phyloP scores from a whole-genome alignment of 2,329 filamentous ascomycete species.

The Fonsecaea pedrosoi region DNA sequence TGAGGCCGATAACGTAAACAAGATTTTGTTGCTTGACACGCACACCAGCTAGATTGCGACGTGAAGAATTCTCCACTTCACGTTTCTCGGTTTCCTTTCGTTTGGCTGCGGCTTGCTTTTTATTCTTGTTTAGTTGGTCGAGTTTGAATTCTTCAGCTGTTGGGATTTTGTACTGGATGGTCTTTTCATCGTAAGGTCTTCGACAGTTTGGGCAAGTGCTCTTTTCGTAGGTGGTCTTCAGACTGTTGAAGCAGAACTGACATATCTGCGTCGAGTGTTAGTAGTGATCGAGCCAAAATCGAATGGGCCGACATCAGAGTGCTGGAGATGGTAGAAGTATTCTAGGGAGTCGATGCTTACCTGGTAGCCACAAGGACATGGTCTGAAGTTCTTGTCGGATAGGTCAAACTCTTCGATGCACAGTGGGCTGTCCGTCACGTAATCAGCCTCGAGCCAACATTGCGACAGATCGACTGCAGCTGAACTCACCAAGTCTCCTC shows the following conservation, averaged over 20 bases:
- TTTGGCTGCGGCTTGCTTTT: constrained; percentile 82
- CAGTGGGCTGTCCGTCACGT: constrained; percentile 70
- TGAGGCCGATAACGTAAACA: constrained; percentile 95
- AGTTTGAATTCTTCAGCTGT: constrained; percentile 75
- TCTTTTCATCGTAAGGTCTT: constrained; percentile 93
- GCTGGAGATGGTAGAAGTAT: neutral
- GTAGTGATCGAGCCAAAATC: neutral
- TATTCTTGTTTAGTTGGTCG: constrained; percentile 41
- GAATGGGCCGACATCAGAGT: neutral
- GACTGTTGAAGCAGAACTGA: constrained; percentile 99
- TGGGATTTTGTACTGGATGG: constrained; percentile 95
- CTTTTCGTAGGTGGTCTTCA: constrained; percentile 93
- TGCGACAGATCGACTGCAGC: constrained; percentile 4
- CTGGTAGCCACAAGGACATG: constrained; percentile 97
- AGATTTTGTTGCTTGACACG: constrained; percentile 98
- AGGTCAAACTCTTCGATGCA: constrained; percentile 99
- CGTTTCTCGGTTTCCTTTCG: constrained; percentile 97
- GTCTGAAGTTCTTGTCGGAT: constrained; percentile 94
- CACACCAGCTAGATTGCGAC: constrained; percentile 94
- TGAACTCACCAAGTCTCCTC: constrained; percentile 55
- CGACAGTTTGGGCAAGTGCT: constrained; percentile 96
- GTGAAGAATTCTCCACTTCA: constrained; percentile 92
- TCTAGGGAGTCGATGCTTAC: constrained; percentile 58
- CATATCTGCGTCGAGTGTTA: constrained; percentile 71
- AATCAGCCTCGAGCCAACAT: constrained; percentile 34